Percentiles rank a stretch among this genome's conserved stretches.
These are phyloP conservation scores for Diplodia intermedia DNA, from an alignment of 2,329 filamentous ascomycete species.

Conservation along the genomic window DNA sequence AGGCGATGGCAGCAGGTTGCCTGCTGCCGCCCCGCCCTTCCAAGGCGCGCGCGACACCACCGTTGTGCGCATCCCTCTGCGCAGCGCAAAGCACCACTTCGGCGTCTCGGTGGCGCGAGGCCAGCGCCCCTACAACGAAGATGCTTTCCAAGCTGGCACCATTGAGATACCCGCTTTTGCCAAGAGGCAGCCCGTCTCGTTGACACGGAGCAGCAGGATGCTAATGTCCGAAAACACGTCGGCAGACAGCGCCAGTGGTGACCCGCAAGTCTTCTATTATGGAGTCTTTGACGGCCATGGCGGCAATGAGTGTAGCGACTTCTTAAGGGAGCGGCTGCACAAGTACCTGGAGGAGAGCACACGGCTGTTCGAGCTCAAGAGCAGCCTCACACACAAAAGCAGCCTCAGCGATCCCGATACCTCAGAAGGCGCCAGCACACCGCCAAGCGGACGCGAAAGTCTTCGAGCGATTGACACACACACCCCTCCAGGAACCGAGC, in stretches of 20 bases:
- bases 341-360: conserved; percentile 87
- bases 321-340: conserved; percentile 83
- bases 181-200: conserved; percentile 73
- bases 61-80: conserved; percentile 91
- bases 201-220: conserved; percentile 51
- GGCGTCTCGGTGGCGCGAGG: conserved; percentile 81
- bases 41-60: conserved; percentile 72
- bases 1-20: conserved; percentile 46
- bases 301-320: conserved; percentile 85
- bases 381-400: conserved; percentile 63
- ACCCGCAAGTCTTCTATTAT: conserved; percentile 98
- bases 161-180: conserved; percentile 94
- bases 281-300: conserved; percentile 96
- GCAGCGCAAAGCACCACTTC: conserved; percentile 95
- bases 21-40: conserved; percentile 45
- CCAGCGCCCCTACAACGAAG: conserved; percentile 88
- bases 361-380: conserved; percentile 75
- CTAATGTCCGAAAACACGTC: conserved; percentile 55
- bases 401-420: conserved; percentile 13
- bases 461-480: conserved; percentile 59
- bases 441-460: conserved; percentile 42
- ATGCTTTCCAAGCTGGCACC: conserved; percentile 91
- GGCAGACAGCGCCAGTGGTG: conserved; percentile 79
- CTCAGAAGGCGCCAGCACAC: conserved; percentile 4
- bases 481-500: conserved; percentile 50